Percentiles rank a stretch among this genome's conserved stretches.
phyloP scores from a whole-genome alignment of 257 asterid species.

The Nicotiana tomentosiformis region DNA sequence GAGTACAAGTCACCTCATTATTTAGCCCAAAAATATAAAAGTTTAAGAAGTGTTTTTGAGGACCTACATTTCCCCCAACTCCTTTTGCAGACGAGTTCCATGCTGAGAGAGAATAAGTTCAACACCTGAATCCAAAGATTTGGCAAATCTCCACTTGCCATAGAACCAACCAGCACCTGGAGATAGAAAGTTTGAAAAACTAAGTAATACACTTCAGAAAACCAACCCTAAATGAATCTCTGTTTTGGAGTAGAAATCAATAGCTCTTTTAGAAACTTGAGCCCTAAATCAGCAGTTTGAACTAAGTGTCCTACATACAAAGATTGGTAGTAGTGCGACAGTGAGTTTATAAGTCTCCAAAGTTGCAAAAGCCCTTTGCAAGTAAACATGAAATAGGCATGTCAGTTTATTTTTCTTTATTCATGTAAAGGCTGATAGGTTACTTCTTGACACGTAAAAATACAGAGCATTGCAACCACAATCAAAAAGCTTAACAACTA shows the following conservation, averaged over 20 bases:
- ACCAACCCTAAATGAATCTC: neutral
- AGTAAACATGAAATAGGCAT: neutral
- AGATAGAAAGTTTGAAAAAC: neutral
- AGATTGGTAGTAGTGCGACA: neutral
- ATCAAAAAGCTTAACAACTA: neutral
- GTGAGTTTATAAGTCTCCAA: neutral
- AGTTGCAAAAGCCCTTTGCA: conserved; percentile 3
- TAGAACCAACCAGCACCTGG: conserved; percentile 41
- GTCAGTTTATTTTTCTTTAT: neutral
- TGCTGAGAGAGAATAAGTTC: conserved; percentile 59
- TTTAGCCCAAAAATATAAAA: neutral
- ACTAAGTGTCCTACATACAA: neutral
- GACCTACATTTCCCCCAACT: conserved; percentile 58
- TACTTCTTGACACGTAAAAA: neutral
- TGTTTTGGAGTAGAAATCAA: neutral
- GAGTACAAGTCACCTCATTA: neutral
- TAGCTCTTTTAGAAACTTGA: neutral
- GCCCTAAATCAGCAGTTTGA: neutral
- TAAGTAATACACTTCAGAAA: neutral
- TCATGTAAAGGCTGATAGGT: neutral
- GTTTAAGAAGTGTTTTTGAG: conserved; percentile 1
- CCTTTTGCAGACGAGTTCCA: conserved; percentile 72
- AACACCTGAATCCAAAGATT: conserved; percentile 30
- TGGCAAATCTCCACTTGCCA: conserved; percentile 31
- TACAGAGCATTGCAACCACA: neutral